Conservation (phyloP, 768 basidiomycete species). For the Auricularia cornea region DNA sequence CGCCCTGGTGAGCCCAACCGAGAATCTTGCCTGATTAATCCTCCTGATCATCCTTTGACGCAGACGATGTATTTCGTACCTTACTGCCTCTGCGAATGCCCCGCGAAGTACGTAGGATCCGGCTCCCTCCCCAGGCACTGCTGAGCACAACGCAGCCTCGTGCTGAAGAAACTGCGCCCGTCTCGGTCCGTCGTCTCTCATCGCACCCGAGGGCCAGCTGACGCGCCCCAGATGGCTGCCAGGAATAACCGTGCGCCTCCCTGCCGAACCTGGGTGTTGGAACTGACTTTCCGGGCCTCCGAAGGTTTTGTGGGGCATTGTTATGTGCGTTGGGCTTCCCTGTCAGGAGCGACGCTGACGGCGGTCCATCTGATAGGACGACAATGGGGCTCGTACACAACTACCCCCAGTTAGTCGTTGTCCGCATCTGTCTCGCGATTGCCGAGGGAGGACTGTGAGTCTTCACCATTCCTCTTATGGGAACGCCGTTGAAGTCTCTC, state of each 20-base stretch:
- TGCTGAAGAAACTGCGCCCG: slow-evolving; percentile 56
- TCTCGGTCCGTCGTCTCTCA: slow-evolving; percentile 35
- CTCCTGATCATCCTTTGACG: too few relatives aligned
- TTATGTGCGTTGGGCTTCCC: slow-evolving; percentile 35
- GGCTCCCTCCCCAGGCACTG: background rate
- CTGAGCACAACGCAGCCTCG: slow-evolving; percentile 24
- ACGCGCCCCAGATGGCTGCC: slow-evolving; percentile 46
- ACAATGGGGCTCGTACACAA: slow-evolving; percentile 62
- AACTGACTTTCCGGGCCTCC: background rate
- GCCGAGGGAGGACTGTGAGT: slow-evolving; percentile 51
- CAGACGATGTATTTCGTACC: slow-evolving; percentile 66
- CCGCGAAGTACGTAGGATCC: slow-evolving; percentile 46
- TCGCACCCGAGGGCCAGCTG: slow-evolving; percentile 3
- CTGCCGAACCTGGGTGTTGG: background rate
- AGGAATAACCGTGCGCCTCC: slow-evolving; percentile 44
- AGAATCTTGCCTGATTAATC: too few relatives aligned
- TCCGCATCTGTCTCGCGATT: slow-evolving; percentile 50
- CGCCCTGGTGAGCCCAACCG: slow-evolving; percentile 50
- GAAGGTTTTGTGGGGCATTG: slow-evolving; percentile 54
- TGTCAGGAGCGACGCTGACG: background rate
- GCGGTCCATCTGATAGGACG: slow-evolving; percentile 34
- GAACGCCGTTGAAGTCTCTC: background rate
- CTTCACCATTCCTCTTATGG: background rate
- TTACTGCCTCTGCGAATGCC: slow-evolving; percentile 50
- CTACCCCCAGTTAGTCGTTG: slow-evolving; percentile 52